A percentile compares a stretch with the other conserved stretches of the same genome.
Conservation (phyloP, 805 yeast genomes). For the Saccharomycopsis sp. region DNA sequence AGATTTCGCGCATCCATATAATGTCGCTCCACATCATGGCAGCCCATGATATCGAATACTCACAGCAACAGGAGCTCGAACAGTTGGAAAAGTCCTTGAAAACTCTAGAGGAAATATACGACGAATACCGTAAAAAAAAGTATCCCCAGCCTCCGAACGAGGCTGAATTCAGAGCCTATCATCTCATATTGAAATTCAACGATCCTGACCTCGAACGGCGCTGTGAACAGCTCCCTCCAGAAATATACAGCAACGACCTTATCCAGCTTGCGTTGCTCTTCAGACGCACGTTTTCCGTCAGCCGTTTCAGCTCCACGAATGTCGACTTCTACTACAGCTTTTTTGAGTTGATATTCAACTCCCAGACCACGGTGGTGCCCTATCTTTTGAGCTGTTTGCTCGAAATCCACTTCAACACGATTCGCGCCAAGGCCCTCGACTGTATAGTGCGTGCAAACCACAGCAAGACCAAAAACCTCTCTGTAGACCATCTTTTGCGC, state of each 20-base stretch:
- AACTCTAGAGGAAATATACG: constrained; percentile 80
- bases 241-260: constrained; percentile 43
- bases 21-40: constrained; percentile 83
- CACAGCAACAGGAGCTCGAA: constrained; percentile 92
- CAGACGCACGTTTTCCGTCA: constrained; percentile 52
- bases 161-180: constrained; percentile 89
- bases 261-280: constrained; percentile 70
- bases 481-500: constrained; percentile 38
- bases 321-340: constrained; percentile 56
- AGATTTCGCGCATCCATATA: constrained; percentile 83
- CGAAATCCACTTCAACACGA: constrained; percentile 74
- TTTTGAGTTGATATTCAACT: constrained; percentile 47
- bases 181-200: constrained; percentile 66
- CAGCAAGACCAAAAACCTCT: constrained; percentile 60
- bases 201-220: constrained; percentile 83
- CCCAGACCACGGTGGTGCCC: constrained; percentile 37
- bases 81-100: constrained; percentile 89
- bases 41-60: constrained; percentile 55
- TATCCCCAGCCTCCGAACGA: constrained; percentile 65
- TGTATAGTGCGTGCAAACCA: constrained; percentile 63
- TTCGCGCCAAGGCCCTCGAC: constrained; percentile 66
- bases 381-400: constrained; percentile 64
- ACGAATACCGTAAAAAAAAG: constrained; percentile 66
- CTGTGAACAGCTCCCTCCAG: constrained; percentile 57
- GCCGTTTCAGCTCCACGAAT: constrained; percentile 45